Evolutionary conservation across 345 rosid species (phyloP).

Genomic region (Sonneratia caseolaris): DNA sequence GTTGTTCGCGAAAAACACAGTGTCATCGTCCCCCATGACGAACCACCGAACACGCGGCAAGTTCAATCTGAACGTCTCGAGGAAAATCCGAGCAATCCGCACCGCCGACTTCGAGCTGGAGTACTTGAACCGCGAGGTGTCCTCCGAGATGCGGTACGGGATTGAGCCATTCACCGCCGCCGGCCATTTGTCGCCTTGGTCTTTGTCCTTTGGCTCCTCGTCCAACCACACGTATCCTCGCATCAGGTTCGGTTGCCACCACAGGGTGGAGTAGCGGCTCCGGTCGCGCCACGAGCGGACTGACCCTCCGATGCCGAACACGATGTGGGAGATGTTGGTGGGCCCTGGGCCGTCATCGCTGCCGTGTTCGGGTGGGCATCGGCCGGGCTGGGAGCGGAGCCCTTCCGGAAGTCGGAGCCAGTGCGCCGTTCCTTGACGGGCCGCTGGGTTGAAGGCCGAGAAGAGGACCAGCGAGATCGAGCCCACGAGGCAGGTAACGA

Average conservation of each 20-base stretch:
- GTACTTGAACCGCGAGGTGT: conserved; percentile 48
- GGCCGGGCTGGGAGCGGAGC: conserved; percentile 10
- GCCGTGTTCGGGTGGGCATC: neutral
- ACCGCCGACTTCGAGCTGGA: conserved; percentile 58
- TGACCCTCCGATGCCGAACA: conserved; percentile 60
- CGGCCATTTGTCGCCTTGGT: neutral
- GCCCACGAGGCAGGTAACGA: conserved; percentile 37
- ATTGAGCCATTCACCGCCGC: neutral
- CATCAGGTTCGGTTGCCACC: conserved; percentile 51
- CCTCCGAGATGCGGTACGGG: conserved; percentile 43
- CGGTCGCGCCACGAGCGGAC: conserved; percentile 53
- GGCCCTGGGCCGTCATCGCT: conserved; percentile 9
- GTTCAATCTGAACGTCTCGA: conserved; percentile 42
- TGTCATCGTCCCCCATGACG: conserved; percentile 92
- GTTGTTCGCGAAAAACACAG: conserved; percentile 58
- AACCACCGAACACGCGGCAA: conserved; percentile 65
- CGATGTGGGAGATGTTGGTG: conserved; percentile 63
- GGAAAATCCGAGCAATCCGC: conserved; percentile 61
- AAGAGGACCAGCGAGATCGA: conserved; percentile 45
- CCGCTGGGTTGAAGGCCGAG: conserved; percentile 24
- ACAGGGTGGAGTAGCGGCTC: conserved; percentile 36
- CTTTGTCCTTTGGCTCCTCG: conserved; percentile 6
- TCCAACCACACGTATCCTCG: conserved; percentile 75
- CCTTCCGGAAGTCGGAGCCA: conserved; percentile 17
- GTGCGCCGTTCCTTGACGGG: conserved; percentile 9